phyloP scores from a whole-genome alignment of 768 basidiomycete species.

The Clitopilus hobsonii region DNA sequence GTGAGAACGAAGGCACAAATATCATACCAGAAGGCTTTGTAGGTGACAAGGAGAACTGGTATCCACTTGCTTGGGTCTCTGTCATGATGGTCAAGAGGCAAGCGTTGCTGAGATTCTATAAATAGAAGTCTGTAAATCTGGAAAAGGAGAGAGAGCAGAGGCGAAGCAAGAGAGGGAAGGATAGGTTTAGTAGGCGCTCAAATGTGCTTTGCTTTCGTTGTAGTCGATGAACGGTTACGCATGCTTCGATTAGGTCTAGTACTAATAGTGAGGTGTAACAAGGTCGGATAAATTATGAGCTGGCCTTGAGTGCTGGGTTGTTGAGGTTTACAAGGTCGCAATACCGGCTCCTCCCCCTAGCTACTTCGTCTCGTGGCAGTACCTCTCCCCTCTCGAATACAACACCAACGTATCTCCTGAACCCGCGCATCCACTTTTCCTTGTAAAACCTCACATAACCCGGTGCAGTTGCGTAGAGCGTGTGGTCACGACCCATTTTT shows the following conservation, averaged over 20 bases:
- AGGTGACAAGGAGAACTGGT: conserved; percentile 11
- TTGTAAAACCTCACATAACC: conserved; percentile 96
- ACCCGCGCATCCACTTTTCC: conserved; percentile 65
- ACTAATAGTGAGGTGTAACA: conserved; percentile 16
- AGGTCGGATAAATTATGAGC: not conserved
- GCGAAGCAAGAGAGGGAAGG: too few species aligned
- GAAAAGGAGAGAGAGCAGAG: conserved; percentile 12
- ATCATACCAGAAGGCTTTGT: conserved; percentile 10
- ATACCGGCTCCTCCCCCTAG: conserved; percentile 76
- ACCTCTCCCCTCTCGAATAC: conserved; percentile 78
- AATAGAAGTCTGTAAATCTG: not conserved
- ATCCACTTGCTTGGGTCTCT: conserved; percentile 1
- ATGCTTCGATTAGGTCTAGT: not conserved
- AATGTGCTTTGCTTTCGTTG: too few species aligned
- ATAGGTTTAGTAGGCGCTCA: too few species aligned
- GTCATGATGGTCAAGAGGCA: not conserved
- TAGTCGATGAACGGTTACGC: not conserved
- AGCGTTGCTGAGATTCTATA: not conserved
- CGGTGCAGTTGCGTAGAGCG: conserved; percentile 84
- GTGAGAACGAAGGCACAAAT: not conserved
- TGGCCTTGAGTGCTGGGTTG: conserved; percentile 16
- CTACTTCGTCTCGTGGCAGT: conserved; percentile 76
- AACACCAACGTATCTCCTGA: conserved; percentile 80
- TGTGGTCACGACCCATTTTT: conserved; percentile 90
- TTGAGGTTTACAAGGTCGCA: conserved; percentile 75